phyloP scores from a whole-genome alignment of 139 green algal genomes.

The Asterochloris sp. region DNA sequence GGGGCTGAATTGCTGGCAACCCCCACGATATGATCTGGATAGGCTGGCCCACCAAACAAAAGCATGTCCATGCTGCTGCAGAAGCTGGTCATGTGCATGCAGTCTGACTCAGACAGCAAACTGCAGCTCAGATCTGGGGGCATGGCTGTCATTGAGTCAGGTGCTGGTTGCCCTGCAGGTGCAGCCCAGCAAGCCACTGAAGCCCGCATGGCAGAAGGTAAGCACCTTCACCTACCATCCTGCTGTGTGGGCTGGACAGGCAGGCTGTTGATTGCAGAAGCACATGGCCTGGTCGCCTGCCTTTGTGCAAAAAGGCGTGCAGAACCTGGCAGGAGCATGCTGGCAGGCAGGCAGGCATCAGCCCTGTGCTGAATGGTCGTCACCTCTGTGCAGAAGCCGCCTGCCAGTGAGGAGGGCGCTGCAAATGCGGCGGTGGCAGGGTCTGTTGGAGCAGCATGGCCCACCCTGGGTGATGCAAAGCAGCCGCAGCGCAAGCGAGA shows the following conservation, averaged over 20 bases:
- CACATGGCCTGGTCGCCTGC: too few relatives aligned
- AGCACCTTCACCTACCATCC: neutral
- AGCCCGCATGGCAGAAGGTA: conserved; percentile 74
- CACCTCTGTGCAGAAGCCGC: neutral
- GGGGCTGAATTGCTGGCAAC: too few relatives aligned
- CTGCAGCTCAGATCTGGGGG: too few relatives aligned
- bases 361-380: neutral
- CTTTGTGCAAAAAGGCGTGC: too few relatives aligned
- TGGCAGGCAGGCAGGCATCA: neutral
- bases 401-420: neutral
- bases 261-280: neutral
- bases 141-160: neutral
- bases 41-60: too few relatives aligned
- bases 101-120: too few relatives aligned
- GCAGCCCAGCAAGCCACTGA: conserved; percentile 36
- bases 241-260: neutral
- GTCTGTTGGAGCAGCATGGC: conserved; percentile 46
- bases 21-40: too few relatives aligned
- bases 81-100: too few relatives aligned
- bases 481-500: conserved; percentile 60
- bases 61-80: too few relatives aligned
- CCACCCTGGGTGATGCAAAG: conserved; percentile 75
- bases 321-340: too few relatives aligned
- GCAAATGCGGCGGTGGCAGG: neutral
- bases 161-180: conserved; percentile 14